Evolutionary conservation across 2,329 filamentous ascomycete genomes (phyloP), one percentile per base, ranked within the genome.

Genomic region (Monilinia vaccinii-corymbosi): DNA sequence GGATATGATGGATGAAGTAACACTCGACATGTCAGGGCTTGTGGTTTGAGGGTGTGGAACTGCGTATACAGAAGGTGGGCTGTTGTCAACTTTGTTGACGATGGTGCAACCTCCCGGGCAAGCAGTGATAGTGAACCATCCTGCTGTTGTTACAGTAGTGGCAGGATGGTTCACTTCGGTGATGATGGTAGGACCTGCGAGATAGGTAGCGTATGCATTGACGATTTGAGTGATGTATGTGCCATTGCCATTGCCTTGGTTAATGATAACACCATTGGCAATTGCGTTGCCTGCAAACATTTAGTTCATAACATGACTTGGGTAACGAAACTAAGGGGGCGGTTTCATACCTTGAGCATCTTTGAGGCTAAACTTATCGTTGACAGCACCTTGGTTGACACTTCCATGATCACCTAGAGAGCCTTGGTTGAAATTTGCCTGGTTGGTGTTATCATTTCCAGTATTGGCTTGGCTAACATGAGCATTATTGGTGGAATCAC

Each of bases 131-230:
- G 63, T 63, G 46, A 62, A 56, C 62, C 62, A 66, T 49, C 60
- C 44, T 32, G 36, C 23, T 11, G 53, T 44, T n/a, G 51, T 52
- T 18, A 55, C 48, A 31, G 51, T 62, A 32, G 56, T 60, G 42
- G 61, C 60, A 2, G 56, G 60, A 32, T 62, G 61, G 38, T 48
- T 61, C 11, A 45, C 50, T 18, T 64, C 16, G n/a, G 57, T 56
- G 45, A 61, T 62, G 9, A 40, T 34, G 51, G 63, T 66, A 23
- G 59, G 36, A 10, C 28, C 16, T 10, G 64, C 51, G 59, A 52
- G 61, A 42, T 60, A 66, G 28, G 56, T 64, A 25, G 55, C 56
- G 46, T 65, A 62, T 4, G 60, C 63, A 42, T 61, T 64, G n/a
- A 65, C 60, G 18, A 58, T 57, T 18, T 62, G 52, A 28, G 62